These are phyloP conservation scores for Mallotus repandus DNA, from an alignment of 441 rosid genomes.

Conservation along the genomic window DNA sequence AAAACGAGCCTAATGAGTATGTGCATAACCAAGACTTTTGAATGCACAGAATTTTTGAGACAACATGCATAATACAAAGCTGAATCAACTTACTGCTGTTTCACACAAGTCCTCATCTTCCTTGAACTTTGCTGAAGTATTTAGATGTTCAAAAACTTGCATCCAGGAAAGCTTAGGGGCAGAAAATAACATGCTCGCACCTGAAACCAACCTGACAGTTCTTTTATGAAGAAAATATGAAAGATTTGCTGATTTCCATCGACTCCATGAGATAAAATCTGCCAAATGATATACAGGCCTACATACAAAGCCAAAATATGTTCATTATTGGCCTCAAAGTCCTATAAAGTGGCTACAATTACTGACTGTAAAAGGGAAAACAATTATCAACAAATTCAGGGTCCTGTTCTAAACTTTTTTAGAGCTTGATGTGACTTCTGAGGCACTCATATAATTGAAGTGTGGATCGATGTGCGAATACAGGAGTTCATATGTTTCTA, in stretches of 20 bases:
- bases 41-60: background rate
- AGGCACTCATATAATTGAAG: background rate
- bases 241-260: slow-evolving; percentile 58
- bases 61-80: slow-evolving; percentile 6
- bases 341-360: slow-evolving; percentile 13
- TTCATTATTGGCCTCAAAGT: slow-evolving; percentile 16
- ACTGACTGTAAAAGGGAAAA: background rate
- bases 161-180: slow-evolving; percentile 59
- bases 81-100: slow-evolving; percentile 49
- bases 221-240: slow-evolving; percentile 64
- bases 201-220: slow-evolving; percentile 72
- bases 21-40: slow-evolving; percentile 8
- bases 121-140: slow-evolving; percentile 30
- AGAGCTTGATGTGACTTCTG: background rate
- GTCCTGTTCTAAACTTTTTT: background rate
- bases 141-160: slow-evolving; percentile 49
- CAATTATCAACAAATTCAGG: background rate
- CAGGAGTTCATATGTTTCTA: background rate
- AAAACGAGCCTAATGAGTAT: background rate
- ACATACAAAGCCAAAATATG: slow-evolving; percentile 24
- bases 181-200: slow-evolving; percentile 72
- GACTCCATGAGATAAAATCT: slow-evolving; percentile 48
- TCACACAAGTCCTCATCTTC: slow-evolving; percentile 37
- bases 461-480: background rate
- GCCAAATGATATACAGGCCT: slow-evolving; percentile 43